Evolutionary conservation across 2,329 filamentous ascomycete genomes (phyloP), one percentile per base, ranked within the genome.

Genomic region (Fusarium sp.): DNA sequence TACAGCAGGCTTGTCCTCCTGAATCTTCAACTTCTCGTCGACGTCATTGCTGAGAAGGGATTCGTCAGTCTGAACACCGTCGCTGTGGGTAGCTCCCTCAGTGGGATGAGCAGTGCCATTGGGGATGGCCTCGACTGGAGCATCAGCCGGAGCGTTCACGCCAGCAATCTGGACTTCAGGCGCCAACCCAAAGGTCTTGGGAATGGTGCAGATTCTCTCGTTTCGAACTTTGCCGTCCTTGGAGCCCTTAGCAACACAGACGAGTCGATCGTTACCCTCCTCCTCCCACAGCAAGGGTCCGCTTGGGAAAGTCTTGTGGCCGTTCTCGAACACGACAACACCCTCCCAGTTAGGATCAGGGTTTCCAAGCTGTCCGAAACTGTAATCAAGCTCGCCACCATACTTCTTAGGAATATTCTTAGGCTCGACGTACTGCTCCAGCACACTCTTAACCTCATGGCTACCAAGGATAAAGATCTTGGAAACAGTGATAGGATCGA

Each of bases 381-480:
- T 81, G 82, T 92, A 98, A 25, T 97, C 91, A 11, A 98, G 87
- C 70, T 93, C 87, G 46, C 95, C 95, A 65, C 95, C 95, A 78
- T 97, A 98, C 78, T 91, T 89, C 79, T 93, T 94, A 20, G 95
- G 95, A 67, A 98, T 94, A 80, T 95, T 93, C 56, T 88, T 85
- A 1, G 88, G 85, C 56, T 97, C 92, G 78, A 98, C 94, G 81
- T 95, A 98, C 57, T 88, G 85, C 70, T 90, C 87, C 27, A 98
- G 88, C 3, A 93, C 95, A 18, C 91, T 83, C 72, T 90, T 87
- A 56, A 97, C 91, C 80, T 97, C 93, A 58, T 87, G 78, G 11
- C 88, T 84, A 49, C 86, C 86, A 57, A 98, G 88, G 74, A 98
- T 96, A 80, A 97, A 97, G 79, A 98, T 98, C 83, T 98, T 98